Evolutionary conservation across 208 protist genomes (phyloP).

Genomic region (Strigomonas culicis): DNA sequence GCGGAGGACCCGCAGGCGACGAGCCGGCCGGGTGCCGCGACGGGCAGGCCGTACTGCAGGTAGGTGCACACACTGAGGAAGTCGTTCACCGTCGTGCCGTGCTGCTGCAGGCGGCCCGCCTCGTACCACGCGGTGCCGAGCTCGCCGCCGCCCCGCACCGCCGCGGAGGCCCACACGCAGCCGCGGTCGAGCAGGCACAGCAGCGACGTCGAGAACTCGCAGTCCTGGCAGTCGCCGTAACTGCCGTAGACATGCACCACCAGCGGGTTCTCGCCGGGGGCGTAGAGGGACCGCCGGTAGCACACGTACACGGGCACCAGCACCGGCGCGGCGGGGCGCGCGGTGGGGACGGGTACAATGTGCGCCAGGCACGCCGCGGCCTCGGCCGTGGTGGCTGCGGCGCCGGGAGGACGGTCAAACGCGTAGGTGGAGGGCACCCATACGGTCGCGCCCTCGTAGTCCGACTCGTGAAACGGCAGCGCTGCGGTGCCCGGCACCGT

Average conservation of each 20-base stretch:
- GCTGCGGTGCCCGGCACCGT: slow-evolving; percentile 21
- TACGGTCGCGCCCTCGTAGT: slow-evolving; percentile 46
- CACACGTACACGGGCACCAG: slow-evolving; percentile 44
- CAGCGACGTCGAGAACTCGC: slow-evolving; percentile 43
- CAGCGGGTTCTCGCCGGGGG: slow-evolving; percentile 24
- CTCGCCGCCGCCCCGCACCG: slow-evolving; percentile 87
- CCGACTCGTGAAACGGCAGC: slow-evolving; percentile 21
- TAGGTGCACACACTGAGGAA: slow-evolving; percentile 60
- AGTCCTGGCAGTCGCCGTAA: slow-evolving; percentile 69
- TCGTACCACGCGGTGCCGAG: slow-evolving; percentile 72
- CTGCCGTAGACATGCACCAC: slow-evolving; percentile 71
- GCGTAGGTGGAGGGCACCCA: slow-evolving; percentile 62
- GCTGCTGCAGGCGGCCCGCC: slow-evolving; percentile 46
- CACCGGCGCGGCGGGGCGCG: slow-evolving; percentile 14
- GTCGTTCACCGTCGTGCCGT: slow-evolving; percentile 78
- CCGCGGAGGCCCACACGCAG: slow-evolving; percentile 65
- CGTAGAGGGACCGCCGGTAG: slow-evolving; percentile 23
- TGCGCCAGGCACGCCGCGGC: neutral
- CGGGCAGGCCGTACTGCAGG: slow-evolving; percentile 34
- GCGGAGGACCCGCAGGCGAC: slow-evolving; percentile 65
- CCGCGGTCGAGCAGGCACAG: slow-evolving; percentile 76
- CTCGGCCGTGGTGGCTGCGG: neutral
- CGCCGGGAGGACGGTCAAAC: slow-evolving; percentile 10
- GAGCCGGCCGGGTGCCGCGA: slow-evolving; percentile 14
- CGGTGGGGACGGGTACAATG: slow-evolving; percentile 16